Evolutionary conservation across 2,329 filamentous ascomycete genomes (phyloP), one percentile per base, ranked within the genome.

Genomic region (Colletotrichum sp.): DNA sequence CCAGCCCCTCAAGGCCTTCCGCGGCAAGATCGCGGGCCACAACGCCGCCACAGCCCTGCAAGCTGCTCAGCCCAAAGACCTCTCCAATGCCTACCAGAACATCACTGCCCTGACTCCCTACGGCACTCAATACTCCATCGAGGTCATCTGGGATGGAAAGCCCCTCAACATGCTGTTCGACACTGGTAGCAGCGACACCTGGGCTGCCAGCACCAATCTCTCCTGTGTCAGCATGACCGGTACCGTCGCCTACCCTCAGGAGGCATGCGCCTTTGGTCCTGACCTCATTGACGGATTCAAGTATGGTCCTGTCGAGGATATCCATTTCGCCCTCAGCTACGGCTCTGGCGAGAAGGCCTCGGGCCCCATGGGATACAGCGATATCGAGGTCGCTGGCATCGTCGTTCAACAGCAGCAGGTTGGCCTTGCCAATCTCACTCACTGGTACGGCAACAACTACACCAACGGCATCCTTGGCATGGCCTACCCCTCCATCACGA

Each of bases 181-280:
- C 78, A 90, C 88, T 0, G 89, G 87, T 28, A 89, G 88, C 79
- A 86, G 88, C 26, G 89, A 91, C 76, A 90, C 89, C 1, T 90
- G 89, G 89, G 84, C 86, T 3, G 84, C 85, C 39, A 82, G 82
- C 13, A 80, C 79, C 2, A 83, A 84, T 34, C 89, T 89, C 76
- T 79, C 81, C 59, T 90, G 89, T 77, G 80, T 85, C 44, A 84
- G 86, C 72, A 79, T 77, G n/a, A 72, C 78, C 1, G 85, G 86
- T 18, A 77, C 80, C 8, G 71, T 71, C 4, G 72, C 80, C 9
- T 80, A 82, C 28, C 78, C 82, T 3, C 82, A 84, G 44, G 76
- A 78, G 3, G 76, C 79, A 3, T 90, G 88, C 77, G 81, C 81
- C 4, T 89, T 90, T 67, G 88, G 89, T 0, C 80, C 81, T 8